Base-by-base conservation (phyloP, 805 yeast genomes). In the Isabelozyma heimii region DNA sequence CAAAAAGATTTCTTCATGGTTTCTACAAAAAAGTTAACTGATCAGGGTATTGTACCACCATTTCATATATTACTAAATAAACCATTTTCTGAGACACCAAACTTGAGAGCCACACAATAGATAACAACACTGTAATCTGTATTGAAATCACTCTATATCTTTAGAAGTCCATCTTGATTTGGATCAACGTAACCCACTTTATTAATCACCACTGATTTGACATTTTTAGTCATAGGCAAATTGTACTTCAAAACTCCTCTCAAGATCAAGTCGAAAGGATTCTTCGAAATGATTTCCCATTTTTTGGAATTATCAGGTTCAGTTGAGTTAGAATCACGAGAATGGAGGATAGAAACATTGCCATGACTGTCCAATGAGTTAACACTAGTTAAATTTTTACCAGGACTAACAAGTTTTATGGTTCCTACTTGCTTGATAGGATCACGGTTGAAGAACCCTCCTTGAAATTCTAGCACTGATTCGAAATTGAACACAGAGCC, bases 191-290 rank as follows among this genome's bases (percentile, higher is more conserved):
- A 67, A 3, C 80, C 75, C 7, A 79, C 72, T 56, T 82, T 82
- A 50, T 83, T 84, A 8, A 88, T 82, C 2, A 84, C 81, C 3
- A 85, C 77, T 0, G 87, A 78, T 58, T 80, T 78, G 43, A 73
- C 74, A 8, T 76, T 72, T 44, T 61, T 59, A 37, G 65, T 59
- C 53, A 91, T 73, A 1, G 96, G 94, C 46, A 91, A 72, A 44
- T 79, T 81, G 66, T 92, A 92, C 59, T 81, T 83, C 62, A 92
- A 76, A 17, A 85, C 83, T 1, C 98, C 98, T 44, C 96, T 75
- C 3, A 92, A 76, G 16, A 90, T 87, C 55, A 92, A 71, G 51
- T 90, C 97, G 64, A 91, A 92, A 10, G 96, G 96, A 60, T 88
- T 81, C 51, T 82, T 80, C 9, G 86, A 82, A 10, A 92, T 81